phyloP scores from a whole-genome alignment of 176 grass and related monocot genomes.

The Olyra latifolia region DNA sequence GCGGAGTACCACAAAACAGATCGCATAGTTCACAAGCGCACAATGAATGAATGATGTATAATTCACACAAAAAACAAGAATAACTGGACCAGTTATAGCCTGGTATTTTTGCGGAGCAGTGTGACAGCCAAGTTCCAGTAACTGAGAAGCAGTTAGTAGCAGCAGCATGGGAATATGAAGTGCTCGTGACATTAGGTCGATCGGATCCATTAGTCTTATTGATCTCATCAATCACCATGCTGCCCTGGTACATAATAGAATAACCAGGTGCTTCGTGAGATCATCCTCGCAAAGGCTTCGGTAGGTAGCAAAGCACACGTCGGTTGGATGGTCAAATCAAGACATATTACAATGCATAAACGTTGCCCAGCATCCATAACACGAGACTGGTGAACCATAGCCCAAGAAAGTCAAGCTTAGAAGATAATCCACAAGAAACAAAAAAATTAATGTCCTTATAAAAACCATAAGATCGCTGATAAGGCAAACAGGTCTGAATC shows the following conservation, averaged over 20 bases:
- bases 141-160: neutral
- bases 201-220: neutral
- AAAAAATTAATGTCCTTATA: neutral
- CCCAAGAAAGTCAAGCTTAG: neutral
- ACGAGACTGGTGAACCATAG: neutral
- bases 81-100: neutral
- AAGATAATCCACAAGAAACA: neutral
- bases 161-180: conserved; percentile 1
- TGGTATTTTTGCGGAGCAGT: neutral
- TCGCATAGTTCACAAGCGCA: neutral
- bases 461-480: neutral
- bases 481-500: neutral
- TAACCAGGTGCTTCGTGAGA: neutral
- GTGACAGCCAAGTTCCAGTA: conserved; percentile 18
- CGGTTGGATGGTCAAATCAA: conserved; percentile 13
- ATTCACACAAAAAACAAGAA: neutral
- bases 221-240: neutral
- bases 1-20: neutral
- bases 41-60: neutral
- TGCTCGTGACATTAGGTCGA: neutral
- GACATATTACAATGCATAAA: neutral
- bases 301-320: neutral
- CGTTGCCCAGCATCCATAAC: neutral
- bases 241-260: neutral
- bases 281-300: neutral